Percentiles rank a stretch among this genome's conserved stretches.
Evolutionary conservation across 768 basidiomycete species (phyloP).

Genomic region (Kwoniella dejecticola): DNA sequence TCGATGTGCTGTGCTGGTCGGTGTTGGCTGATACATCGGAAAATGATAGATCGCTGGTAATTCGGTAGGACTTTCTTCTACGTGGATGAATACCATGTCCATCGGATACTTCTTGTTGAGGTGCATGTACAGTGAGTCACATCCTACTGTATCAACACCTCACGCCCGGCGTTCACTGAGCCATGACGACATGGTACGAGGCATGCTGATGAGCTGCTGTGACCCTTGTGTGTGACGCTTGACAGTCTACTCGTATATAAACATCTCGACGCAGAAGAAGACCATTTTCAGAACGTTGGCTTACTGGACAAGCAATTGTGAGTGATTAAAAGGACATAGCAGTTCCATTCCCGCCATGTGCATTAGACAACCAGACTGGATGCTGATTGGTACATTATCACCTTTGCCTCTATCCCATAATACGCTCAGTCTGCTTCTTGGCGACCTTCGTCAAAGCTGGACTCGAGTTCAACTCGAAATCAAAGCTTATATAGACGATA

Average conservation of each 20-base stretch:
- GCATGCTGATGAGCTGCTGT: too few species aligned
- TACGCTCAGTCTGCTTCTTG: slow-evolving; percentile 29
- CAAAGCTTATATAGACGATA: not conserved
- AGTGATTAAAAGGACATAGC: slow-evolving; percentile 7
- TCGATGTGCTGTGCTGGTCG: too few species aligned
- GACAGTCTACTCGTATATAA: slow-evolving; percentile 40
- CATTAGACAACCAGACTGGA: too few species aligned
- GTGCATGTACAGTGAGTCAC: slow-evolving; percentile 35
- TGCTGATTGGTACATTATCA: too few species aligned
- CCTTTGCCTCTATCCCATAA: too few species aligned
- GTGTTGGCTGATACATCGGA: too few species aligned
- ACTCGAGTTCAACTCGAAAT: slow-evolving; percentile 16
- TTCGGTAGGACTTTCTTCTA: slow-evolving; percentile 25
- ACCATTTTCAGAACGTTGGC: slow-evolving; percentile 26
- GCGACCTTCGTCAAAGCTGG: slow-evolving; percentile 35
- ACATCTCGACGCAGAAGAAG: slow-evolving; percentile 23
- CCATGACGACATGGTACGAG: not conserved
- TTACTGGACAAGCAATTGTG: slow-evolving; percentile 46
- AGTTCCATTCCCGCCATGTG: too few species aligned
- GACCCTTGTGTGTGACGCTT: not conserved
- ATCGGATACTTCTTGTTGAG: slow-evolving; percentile 31
- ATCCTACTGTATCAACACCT: too few species aligned
- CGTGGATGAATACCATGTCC: slow-evolving; percentile 40
- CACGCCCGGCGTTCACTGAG: too few species aligned
- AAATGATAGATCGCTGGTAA: slow-evolving; percentile 47